Evolutionary conservation across 345 rosid species (phyloP).

Genomic region (thale cress (Arabidopsis thaliana)): TAIR10.1 NC_003071.7:16427501-16428000

Average conservation of each 20-base stretch:
- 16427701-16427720: conserved; percentile 68
- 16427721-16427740: conserved; percentile 58
- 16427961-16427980: conserved; percentile 25
- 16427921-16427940: conserved; percentile 67
- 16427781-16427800: conserved; percentile 74
- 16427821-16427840: conserved; percentile 98
- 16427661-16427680: conserved; percentile 88
- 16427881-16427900: conserved; percentile 97
- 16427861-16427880: conserved; percentile 96
- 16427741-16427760: conserved; percentile 70
- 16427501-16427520: conserved; percentile 63
- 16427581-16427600: conserved; percentile 89
- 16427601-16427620: conserved; percentile 90
- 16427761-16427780: conserved; percentile 72
- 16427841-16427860: conserved; percentile 96
- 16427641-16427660: conserved; percentile 79
- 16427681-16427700: conserved; percentile 93
- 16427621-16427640: conserved; percentile 79
- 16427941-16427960: conserved; percentile 38
- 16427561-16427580: conserved; percentile 54
- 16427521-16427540: conserved; percentile 65
- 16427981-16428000: conserved; percentile 19
- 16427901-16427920: conserved; percentile 99
- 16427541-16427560: conserved; percentile 75
- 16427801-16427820: conserved; percentile 75